Evolutionary conservation across 495 filamentous ascomycete genomes (phyloP), one percentile per base, ranked within the genome.

Genomic region (Poronia punctata): DNA sequence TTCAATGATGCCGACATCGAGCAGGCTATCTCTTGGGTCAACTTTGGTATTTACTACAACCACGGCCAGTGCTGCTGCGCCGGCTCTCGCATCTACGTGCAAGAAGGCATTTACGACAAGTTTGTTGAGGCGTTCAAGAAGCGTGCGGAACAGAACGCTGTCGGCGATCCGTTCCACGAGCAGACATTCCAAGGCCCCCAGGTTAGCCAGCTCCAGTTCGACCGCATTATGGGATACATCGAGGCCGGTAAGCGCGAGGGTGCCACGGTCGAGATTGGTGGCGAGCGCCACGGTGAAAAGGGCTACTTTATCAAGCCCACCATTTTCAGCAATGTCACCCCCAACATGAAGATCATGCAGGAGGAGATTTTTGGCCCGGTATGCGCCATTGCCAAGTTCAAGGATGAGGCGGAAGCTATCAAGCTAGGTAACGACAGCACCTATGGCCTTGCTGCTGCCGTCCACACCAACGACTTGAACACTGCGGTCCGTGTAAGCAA

Each of bases 301-400:
- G 90, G 90, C 51, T 97, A 88, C 80, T 97, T 95, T 75, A 96
- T 97, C 67, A 75, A 95, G 76, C 90, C 90, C 19, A 97, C 90
- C 53, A 87, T 97, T 64, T 96, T 97, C 80, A 83, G 80, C 62
- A 79, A 90, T 62, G 90, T 96, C 41, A 80, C 71, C 30, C 64
- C 75, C 44, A 76, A 94, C 63, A 96, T 97, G 90, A 95, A 94
- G 83, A 95, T 97, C 64, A 84, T 90, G 76, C 81, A 90, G 70
- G 90, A 97, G 70, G 90, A 97, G 71, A 96, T 97, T 67, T 97
- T 97, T 66, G 90, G 90, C 37, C 90, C 90, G 38, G 90, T 97
- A 44, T 86, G 86, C 68, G 80, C 84, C 38, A 84, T 97, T 52
- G 78, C 86, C 70, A 97, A 96, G 70, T 96, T 97, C 77, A 82